phyloP scores from a whole-genome alignment of 2,329 filamentous ascomycete species.

The Aspergillus sp. region DNA sequence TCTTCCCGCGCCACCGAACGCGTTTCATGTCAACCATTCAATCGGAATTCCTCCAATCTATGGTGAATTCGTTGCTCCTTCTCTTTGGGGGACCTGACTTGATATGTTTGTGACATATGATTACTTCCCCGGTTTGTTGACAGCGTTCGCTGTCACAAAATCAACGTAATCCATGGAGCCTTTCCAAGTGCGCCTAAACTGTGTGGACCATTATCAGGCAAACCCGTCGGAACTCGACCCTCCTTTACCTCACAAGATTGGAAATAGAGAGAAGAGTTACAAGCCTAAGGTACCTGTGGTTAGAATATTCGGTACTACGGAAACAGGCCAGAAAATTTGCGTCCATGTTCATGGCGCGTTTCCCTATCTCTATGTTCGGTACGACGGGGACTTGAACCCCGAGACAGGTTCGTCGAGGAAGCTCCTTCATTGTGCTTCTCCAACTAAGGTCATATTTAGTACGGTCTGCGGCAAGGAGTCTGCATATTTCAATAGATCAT shows the following conservation, averaged over 20 bases:
- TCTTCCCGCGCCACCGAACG: constrained; percentile 22
- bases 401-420: constrained; percentile 60
- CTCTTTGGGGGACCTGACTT: neutral
- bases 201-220: constrained; percentile 91
- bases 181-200: constrained; percentile 91
- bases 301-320: constrained; percentile 86
- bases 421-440: neutral
- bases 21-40: constrained; percentile 9
- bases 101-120: constrained; percentile 2
- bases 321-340: constrained; percentile 93
- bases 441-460: constrained; percentile 50
- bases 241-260: constrained; percentile 66
- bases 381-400: constrained; percentile 65
- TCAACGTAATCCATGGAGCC: constrained; percentile 57
- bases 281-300: constrained; percentile 80
- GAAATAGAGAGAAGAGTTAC: constrained; percentile 58
- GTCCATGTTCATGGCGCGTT: constrained; percentile 94
- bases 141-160: constrained; percentile 20
- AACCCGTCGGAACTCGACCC: constrained; percentile 78
- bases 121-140: constrained; percentile 25
- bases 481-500: constrained; percentile 87
- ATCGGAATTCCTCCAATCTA: neutral
- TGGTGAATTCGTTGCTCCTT: neutral
- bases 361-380: constrained; percentile 92
- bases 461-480: constrained; percentile 69